These are phyloP conservation scores for Breynia disticha DNA, from an alignment of 441 rosid species.

Conservation along the genomic window DNA sequence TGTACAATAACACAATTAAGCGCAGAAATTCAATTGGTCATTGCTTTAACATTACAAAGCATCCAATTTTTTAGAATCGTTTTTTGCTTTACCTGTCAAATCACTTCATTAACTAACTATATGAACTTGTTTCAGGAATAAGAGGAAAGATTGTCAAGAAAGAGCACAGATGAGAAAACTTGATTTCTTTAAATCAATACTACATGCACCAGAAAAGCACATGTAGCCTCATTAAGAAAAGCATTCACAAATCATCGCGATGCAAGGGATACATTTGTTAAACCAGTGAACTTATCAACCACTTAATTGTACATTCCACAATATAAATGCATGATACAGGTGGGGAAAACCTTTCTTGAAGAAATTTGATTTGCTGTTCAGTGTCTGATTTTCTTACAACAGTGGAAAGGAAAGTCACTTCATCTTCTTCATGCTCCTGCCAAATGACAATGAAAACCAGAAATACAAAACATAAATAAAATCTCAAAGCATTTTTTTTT, in stretches of 20 bases:
- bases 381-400: slow-evolving; percentile 20
- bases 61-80: too few species aligned
- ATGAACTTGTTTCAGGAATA: too few species aligned
- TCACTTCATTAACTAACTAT: too few species aligned
- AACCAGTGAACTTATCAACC: background rate
- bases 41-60: too few species aligned
- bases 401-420: slow-evolving; percentile 23
- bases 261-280: background rate
- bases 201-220: background rate
- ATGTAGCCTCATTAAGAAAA: background rate
- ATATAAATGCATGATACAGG: background rate
- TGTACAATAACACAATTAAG: too few species aligned
- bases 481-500: slow-evolving; percentile 1
- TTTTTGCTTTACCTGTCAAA: too few species aligned
- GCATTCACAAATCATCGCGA: background rate
- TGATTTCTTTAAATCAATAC: background rate
- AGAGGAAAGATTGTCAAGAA: too few species aligned
- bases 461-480: background rate
- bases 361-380: slow-evolving; percentile 28
- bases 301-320: background rate
- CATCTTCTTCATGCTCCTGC: slow-evolving; percentile 35
- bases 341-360: slow-evolving; percentile 47
- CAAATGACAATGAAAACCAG: slow-evolving; percentile 10
- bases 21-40: too few species aligned
- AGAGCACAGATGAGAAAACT: background rate